Evolutionary conservation across 2,329 filamentous ascomycete species (phyloP).

Genomic region (Thielaviopsis euricoi): DNA sequence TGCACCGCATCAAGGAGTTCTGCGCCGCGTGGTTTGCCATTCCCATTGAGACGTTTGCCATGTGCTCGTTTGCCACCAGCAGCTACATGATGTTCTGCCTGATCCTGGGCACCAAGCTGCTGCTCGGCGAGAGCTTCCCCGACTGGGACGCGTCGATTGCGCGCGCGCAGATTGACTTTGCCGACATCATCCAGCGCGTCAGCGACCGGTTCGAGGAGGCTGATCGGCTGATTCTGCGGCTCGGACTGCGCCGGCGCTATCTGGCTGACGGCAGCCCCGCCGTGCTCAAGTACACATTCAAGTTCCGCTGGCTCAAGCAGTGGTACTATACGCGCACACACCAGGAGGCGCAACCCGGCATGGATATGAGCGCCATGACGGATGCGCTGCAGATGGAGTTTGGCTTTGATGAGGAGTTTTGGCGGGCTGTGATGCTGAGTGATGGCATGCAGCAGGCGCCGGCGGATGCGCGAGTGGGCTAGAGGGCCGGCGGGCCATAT

Average conservation of each 20-base stretch:
- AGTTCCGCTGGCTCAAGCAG: slow-evolving; percentile 24
- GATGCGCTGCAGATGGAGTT: slow-evolving; percentile 14
- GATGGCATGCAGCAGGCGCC: slow-evolving; percentile 7
- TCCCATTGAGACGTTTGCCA: slow-evolving; percentile 15
- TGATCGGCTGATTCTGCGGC: slow-evolving; percentile 15
- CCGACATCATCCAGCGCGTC: slow-evolving; percentile 16
- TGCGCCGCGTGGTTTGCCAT: slow-evolving; percentile 17
- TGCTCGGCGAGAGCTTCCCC: slow-evolving; percentile 19
- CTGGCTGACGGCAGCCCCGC: slow-evolving; percentile 19
- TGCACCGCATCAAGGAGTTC: slow-evolving; percentile 17
- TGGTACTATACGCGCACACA: slow-evolving; percentile 20
- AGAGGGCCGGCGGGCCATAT: background rate
- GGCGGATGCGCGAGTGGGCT: background rate
- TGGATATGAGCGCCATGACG: slow-evolving; percentile 5
- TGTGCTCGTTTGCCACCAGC: slow-evolving; percentile 18
- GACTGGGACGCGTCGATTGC: slow-evolving; percentile 23
- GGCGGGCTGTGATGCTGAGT: slow-evolving; percentile 16
- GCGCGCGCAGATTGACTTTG: slow-evolving; percentile 20
- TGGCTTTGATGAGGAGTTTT: slow-evolving; percentile 18
- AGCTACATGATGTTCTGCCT: slow-evolving; percentile 21
- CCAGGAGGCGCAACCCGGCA: slow-evolving; percentile 11
- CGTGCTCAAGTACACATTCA: slow-evolving; percentile 20
- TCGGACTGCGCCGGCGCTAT: slow-evolving; percentile 15
- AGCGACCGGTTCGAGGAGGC: slow-evolving; percentile 19
- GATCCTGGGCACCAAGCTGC: slow-evolving; percentile 21